A percentile compares a stretch with the other conserved stretches of the same genome.
Evolutionary conservation across 345 rosid species (phyloP).

Genomic region (Anacardium occidentale): DNA sequence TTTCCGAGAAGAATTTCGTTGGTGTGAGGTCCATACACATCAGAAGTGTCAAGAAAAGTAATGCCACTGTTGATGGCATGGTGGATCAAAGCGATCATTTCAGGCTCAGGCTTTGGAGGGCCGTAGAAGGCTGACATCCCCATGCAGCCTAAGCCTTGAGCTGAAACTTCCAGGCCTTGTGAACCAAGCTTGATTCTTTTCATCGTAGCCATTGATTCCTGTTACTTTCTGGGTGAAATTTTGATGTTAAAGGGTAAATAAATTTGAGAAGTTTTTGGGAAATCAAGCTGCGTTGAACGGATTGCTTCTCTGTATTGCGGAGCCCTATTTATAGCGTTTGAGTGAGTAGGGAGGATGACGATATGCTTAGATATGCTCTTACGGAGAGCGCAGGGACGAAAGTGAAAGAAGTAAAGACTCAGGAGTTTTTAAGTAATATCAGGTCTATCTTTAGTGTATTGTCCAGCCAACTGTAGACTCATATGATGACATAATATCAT

Average conservation of each 20-base stretch:
- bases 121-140: constrained; percentile 48
- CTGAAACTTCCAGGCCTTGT: constrained; percentile 25
- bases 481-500: too few relatives aligned
- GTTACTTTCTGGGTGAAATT: not conserved
- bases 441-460: too few relatives aligned
- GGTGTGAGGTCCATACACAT: constrained; percentile 5
- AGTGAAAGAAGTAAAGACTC: too few relatives aligned
- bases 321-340: too few relatives aligned
- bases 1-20: constrained; percentile 6
- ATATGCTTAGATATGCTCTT: too few relatives aligned
- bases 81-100: constrained; percentile 35
- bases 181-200: constrained; percentile 2
- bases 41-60: constrained; percentile 48
- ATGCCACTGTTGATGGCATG: constrained; percentile 40
- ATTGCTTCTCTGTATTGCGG: too few relatives aligned
- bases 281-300: not conserved
- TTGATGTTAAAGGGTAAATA: not conserved
- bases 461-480: too few relatives aligned
- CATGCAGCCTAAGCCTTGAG: constrained; percentile 58
- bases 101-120: constrained; percentile 32
- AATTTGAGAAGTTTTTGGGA: not conserved
- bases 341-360: too few relatives aligned
- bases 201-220: not conserved
- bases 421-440: too few relatives aligned
- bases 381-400: too few relatives aligned